Evolutionary conservation across 768 basidiomycete species (phyloP), one percentile per base, ranked within the genome.

Genomic region (Rossbeevera mucosa): DNA sequence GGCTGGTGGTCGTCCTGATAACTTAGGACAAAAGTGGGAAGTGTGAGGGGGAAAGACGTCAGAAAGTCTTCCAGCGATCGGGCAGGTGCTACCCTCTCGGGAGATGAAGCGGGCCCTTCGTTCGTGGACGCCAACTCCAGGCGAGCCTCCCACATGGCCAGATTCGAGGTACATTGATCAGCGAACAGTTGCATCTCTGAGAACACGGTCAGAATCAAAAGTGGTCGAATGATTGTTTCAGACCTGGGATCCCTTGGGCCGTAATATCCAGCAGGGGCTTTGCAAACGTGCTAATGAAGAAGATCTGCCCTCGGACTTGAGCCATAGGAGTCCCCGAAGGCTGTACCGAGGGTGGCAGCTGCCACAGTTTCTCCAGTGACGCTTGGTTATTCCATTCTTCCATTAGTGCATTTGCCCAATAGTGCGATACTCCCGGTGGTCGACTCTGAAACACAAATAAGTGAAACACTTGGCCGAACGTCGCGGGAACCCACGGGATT

Each of bases 351-450:
- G 77, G 71, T 25, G 86, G 85, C 26, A 98, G 74, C 30, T 83
- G 78, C 49, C 92, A 81, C 50, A 83, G 80, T 56, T 81, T 78
- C 67, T 99, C 96, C 4, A 97, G 78, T n/a, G 78, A 74, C 2
- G 92, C 88, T 68, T 99, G 96, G 11, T 82, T 82, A 7, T 81
- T 77, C 96, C 96, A 98, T 72, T 99, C 96, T 49, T 85, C 77
- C 71, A 87, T 81, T 33, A 99, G 71, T 2, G 91, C 93, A 13
- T 82, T 76, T 7, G 94, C 93, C 96, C 96, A 99, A 57, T 91
- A 85, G 61, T 89, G 83, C 3, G 92, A 91, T 13, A 96, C 90
- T n/a, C 82, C 74, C 57, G 91, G 89, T 1, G 96, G 95, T 18
- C 95, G 93, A 57, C 87, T 86, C 94, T 97, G 61, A 29, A 41